These are phyloP conservation scores for Elymus sibiricus DNA, from an alignment of 176 grass and related monocot genomes.

Conservation along the genomic window DNA sequence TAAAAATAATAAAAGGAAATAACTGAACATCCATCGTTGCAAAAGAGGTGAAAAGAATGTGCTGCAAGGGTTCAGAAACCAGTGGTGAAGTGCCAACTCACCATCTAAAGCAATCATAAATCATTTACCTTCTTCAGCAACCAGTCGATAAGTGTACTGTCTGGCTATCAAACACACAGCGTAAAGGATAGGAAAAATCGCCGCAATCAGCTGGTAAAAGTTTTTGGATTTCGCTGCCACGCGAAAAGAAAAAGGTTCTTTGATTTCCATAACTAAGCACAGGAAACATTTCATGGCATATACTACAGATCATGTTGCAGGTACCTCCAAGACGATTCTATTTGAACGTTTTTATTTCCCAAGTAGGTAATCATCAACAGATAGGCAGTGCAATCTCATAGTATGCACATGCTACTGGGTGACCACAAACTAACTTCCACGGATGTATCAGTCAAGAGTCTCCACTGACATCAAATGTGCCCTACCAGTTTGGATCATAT, in stretches of 20 bases:
- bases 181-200: neutral
- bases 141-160: neutral
- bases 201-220: neutral
- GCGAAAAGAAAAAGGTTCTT: neutral
- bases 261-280: neutral
- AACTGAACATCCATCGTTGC: neutral
- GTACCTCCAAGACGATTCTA: neutral
- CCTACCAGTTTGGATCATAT: conserved; percentile 47
- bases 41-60: neutral
- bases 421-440: conserved; percentile 30
- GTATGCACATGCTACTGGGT: conserved; percentile 20
- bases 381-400: conserved; percentile 19
- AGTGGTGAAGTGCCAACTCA: neutral
- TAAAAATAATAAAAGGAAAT: no score
- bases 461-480: conserved; percentile 28
- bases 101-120: no score
- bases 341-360: neutral
- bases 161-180: neutral
- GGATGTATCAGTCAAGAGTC: conserved; percentile 19
- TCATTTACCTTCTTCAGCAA: neutral
- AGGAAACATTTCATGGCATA: neutral
- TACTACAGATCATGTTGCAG: neutral
- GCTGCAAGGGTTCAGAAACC: neutral
- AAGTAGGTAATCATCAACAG: neutral
- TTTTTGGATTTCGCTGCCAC: no score